Evolutionary conservation across 129 eudicot genomes (phyloP).

Genomic region (Pseudognaphalium luteoalbum): DNA sequence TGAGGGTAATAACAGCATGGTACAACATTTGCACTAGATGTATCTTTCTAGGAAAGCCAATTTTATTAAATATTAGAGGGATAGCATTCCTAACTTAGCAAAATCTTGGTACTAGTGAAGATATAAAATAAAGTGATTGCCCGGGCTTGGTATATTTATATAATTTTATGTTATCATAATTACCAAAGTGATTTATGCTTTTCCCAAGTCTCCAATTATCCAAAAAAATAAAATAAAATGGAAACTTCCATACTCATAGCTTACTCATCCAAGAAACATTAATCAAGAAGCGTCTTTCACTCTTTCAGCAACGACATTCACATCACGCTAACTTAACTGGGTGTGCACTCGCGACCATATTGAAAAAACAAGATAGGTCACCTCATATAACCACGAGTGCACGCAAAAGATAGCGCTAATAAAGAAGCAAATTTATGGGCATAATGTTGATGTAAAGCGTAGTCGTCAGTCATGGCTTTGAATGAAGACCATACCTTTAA

Average conservation of each 20-base stretch:
- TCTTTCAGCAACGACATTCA: not conserved
- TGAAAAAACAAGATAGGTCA: not conserved
- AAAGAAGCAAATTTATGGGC: not conserved
- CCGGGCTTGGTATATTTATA: not conserved
- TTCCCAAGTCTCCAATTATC: slow-evolving; percentile 16
- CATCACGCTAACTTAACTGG: not conserved
- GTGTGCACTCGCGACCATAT: not conserved
- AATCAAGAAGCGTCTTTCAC: not conserved
- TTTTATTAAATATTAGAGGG: not conserved
- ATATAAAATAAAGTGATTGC: not conserved
- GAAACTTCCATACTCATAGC: slow-evolving; percentile 28
- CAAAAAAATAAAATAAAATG: slow-evolving; percentile 25
- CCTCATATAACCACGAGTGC: not conserved
- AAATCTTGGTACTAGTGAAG: not conserved
- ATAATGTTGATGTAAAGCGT: slow-evolving; percentile 37
- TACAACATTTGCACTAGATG: too few species aligned
- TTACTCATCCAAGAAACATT: slow-evolving; percentile 2
- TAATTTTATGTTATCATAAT: not conserved
- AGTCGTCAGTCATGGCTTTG: slow-evolving; percentile 20
- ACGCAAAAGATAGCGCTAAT: not conserved
- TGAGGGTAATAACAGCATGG: too few species aligned
- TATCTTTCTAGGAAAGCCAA: not conserved
- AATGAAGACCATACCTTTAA: slow-evolving; percentile 29
- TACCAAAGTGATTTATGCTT: not conserved
- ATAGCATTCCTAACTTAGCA: not conserved